phyloP scores from a whole-genome alignment of 2,329 filamentous ascomycete genomes.

The Fusarium falciforme region DNA sequence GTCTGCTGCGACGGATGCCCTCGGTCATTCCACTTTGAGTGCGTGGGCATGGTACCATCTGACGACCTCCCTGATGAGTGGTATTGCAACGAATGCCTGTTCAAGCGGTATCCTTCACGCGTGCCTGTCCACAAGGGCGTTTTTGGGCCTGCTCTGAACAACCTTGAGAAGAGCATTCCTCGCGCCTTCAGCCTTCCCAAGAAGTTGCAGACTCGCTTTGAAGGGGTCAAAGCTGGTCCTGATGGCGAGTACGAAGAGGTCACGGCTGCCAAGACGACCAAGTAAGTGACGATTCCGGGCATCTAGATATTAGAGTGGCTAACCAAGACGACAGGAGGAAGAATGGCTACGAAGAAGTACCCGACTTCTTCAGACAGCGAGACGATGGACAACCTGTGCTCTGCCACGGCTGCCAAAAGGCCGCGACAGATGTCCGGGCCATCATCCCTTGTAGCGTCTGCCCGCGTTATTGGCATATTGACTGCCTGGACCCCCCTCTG shows the following conservation, averaged over 20 bases:
- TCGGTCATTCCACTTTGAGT: conserved; percentile 89
- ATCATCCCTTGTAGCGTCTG: conserved; percentile 92
- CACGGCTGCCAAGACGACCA: conserved; percentile 66
- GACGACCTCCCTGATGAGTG: conserved; percentile 79
- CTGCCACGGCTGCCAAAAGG: conserved; percentile 79
- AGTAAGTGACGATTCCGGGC: conserved; percentile 62
- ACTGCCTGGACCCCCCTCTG: conserved; percentile 88
- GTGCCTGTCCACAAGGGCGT: conserved; percentile 62
- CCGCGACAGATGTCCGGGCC: conserved; percentile 69
- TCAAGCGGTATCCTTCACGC: conserved; percentile 60
- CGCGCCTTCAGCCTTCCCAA: conserved; percentile 79
- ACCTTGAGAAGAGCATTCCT: conserved; percentile 75
- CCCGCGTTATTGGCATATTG: conserved; percentile 86
- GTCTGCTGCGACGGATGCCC: conserved; percentile 95
- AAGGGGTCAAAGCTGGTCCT: conserved; percentile 79
- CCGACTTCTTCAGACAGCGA: conserved; percentile 75
- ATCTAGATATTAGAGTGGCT: not conserved
- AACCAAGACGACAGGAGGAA: conserved; percentile 56
- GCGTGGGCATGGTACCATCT: conserved; percentile 83
- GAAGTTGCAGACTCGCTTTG: conserved; percentile 79
- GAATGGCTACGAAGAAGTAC: conserved; percentile 68
- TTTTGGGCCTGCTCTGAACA: conserved; percentile 72
- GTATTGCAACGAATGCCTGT: conserved; percentile 82
- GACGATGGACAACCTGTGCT: conserved; percentile 83
- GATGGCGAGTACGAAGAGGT: conserved; percentile 86